Conservation (phyloP, 1,284 basidiomycete genomes). For the Mycosarcoma mackinlayi region DNA sequence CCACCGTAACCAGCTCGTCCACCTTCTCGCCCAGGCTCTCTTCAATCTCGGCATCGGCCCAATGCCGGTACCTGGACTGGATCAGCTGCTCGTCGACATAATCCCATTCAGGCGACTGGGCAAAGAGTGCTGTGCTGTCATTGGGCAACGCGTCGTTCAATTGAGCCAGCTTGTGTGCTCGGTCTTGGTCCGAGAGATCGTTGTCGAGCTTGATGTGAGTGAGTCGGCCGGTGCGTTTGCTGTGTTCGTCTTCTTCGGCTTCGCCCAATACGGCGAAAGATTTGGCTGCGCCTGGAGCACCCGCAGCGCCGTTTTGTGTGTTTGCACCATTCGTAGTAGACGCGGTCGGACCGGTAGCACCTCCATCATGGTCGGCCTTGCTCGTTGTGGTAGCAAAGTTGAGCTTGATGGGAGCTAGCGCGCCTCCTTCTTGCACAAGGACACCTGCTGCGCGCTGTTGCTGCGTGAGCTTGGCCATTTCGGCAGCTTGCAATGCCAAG, state of each 20-base stretch:
- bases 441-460: slow-evolving; percentile 59
- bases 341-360: slow-evolving; percentile 3
- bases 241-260: slow-evolving; percentile 53
- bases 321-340: not conserved
- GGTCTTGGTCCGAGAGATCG: slow-evolving; percentile 37
- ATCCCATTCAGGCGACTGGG: slow-evolving; percentile 51
- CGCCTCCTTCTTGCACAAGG: slow-evolving; percentile 44
- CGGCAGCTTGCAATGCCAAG: slow-evolving; percentile 59
- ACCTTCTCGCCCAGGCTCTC: slow-evolving; percentile 62
- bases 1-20: slow-evolving; percentile 55
- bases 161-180: slow-evolving; percentile 11
- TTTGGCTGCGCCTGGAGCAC: too few relatives aligned
- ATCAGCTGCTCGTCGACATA: slow-evolving; percentile 46
- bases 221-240: slow-evolving; percentile 37
- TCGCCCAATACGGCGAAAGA: slow-evolving; percentile 48
- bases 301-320: not conserved
- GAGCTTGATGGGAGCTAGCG: slow-evolving; percentile 59
- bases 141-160: slow-evolving; percentile 23
- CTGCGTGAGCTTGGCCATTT: slow-evolving; percentile 58
- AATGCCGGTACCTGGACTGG: slow-evolving; percentile 37
- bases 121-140: slow-evolving; percentile 27
- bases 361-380: slow-evolving; percentile 6
- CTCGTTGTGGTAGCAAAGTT: slow-evolving; percentile 28
- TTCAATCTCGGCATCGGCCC: slow-evolving; percentile 55
- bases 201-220: slow-evolving; percentile 51